Evolutionary conservation across 2,329 filamentous ascomycete species (phyloP).

Genomic region (Achaetomium macrosporum): DNA sequence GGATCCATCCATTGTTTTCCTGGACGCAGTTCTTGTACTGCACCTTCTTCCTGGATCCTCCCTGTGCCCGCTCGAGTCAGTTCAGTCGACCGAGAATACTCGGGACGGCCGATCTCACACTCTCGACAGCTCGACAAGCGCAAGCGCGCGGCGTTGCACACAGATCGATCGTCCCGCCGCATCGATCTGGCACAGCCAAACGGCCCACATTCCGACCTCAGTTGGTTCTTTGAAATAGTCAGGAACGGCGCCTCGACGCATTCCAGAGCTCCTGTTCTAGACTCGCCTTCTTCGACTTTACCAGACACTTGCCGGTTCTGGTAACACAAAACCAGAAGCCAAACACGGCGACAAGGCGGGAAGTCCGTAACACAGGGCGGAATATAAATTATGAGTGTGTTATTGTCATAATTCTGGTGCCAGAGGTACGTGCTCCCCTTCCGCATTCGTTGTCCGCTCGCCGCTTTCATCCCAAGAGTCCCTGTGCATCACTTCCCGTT

Average conservation of each 20-base stretch:
- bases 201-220: neutral
- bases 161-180: conserved; percentile 3
- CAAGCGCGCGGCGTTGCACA: neutral
- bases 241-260: neutral
- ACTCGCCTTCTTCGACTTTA: too few species aligned
- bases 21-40: too few species aligned
- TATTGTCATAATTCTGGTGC: neutral
- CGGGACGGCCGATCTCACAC: neutral
- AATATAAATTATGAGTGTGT: neutral
- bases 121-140: neutral
- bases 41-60: too few species aligned
- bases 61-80: too few species aligned
- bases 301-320: too few species aligned
- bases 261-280: too few species aligned
- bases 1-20: too few species aligned
- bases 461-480: neutral
- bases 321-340: too few species aligned
- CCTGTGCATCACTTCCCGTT: neutral
- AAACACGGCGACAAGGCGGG: neutral
- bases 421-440: neutral
- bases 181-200: neutral
- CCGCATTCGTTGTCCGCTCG: neutral
- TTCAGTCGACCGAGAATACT: neutral
- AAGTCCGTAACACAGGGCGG: neutral
- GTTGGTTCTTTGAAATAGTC: neutral